phyloP scores from a whole-genome alignment of 2,329 filamentous ascomycete genomes.

The Nemania sp. region DNA sequence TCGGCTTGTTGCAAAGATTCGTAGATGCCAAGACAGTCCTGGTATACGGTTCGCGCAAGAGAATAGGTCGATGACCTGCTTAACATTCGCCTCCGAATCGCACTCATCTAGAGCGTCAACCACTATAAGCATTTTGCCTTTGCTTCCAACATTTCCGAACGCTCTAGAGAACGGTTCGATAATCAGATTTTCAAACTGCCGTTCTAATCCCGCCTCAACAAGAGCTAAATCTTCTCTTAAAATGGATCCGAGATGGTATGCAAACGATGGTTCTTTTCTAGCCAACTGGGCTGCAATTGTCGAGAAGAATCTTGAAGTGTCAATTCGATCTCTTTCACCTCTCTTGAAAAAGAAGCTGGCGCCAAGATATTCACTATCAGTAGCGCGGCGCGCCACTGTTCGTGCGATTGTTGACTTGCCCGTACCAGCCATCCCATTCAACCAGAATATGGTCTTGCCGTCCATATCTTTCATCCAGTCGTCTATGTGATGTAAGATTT shows the following conservation, averaged over 20 bases:
- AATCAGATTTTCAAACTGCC: constrained; percentile 16
- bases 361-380: not conserved
- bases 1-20: constrained; percentile 56
- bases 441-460: constrained; percentile 10
- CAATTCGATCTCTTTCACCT: constrained; percentile 10
- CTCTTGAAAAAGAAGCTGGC: constrained; percentile 28
- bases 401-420: constrained; percentile 17
- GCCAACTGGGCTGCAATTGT: constrained; percentile 10
- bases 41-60: not conserved
- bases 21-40: not conserved
- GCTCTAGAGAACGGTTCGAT: not conserved
- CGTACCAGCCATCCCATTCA: constrained; percentile 22
- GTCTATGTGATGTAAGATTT: constrained; percentile 8
- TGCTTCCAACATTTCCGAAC: not conserved
- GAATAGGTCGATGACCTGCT: constrained; percentile 10
- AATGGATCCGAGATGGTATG: not conserved
- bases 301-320: constrained; percentile 1
- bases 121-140: not conserved
- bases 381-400: not conserved
- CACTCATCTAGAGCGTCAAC: constrained; percentile 19
- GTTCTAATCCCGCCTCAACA: too few relatives aligned
- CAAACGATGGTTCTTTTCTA: not conserved
- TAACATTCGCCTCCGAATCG: constrained; percentile 10
- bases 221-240: too few relatives aligned
- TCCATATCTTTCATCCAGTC: constrained; percentile 4